phyloP scores from a whole-genome alignment of 192 early-diverging fungal species.

The Obelidium mucronatum region DNA sequence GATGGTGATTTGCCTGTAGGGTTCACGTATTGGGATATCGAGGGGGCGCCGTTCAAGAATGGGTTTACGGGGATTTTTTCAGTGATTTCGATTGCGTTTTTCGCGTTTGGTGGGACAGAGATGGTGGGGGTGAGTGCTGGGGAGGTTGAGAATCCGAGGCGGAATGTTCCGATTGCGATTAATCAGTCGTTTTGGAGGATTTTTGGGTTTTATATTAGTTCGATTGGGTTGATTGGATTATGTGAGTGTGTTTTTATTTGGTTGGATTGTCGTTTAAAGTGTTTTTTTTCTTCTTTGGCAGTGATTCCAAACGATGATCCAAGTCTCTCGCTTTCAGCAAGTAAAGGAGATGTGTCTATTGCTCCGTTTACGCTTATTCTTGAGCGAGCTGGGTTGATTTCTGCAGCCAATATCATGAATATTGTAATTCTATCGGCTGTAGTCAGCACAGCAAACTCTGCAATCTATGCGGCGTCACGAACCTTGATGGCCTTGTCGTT shows the following conservation, averaged over 20 bases:
- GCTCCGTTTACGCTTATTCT: slow-evolving; percentile 60
- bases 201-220: slow-evolving; percentile 77
- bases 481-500: slow-evolving; percentile 81
- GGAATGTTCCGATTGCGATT: slow-evolving; percentile 64
- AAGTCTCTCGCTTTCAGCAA: slow-evolving; percentile 46
- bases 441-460: slow-evolving; percentile 78
- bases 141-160: slow-evolving; percentile 64
- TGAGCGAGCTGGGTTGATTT: slow-evolving; percentile 39
- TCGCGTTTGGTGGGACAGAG: slow-evolving; percentile 63
- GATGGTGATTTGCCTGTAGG: slow-evolving; percentile 15
- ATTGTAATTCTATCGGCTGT: slow-evolving; percentile 55
- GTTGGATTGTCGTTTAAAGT: neutral
- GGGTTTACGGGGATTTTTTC: slow-evolving; percentile 52
- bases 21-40: slow-evolving; percentile 55
- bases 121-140: slow-evolving; percentile 71
- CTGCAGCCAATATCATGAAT: slow-evolving; percentile 61
- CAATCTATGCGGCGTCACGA: slow-evolving; percentile 83
- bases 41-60: slow-evolving; percentile 71
- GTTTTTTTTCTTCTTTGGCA: slow-evolving; percentile 1
- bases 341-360: slow-evolving; percentile 48
- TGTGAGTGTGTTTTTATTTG: slow-evolving; percentile 19
- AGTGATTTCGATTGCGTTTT: slow-evolving; percentile 63
- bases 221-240: slow-evolving; percentile 82
- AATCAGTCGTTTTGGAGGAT: slow-evolving; percentile 61
- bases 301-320: slow-evolving; percentile 60